Evolutionary conservation across 805 yeast species (phyloP), one percentile per base, ranked within the genome.

Genomic region (Wickerhamiella sorbophila): DNA sequence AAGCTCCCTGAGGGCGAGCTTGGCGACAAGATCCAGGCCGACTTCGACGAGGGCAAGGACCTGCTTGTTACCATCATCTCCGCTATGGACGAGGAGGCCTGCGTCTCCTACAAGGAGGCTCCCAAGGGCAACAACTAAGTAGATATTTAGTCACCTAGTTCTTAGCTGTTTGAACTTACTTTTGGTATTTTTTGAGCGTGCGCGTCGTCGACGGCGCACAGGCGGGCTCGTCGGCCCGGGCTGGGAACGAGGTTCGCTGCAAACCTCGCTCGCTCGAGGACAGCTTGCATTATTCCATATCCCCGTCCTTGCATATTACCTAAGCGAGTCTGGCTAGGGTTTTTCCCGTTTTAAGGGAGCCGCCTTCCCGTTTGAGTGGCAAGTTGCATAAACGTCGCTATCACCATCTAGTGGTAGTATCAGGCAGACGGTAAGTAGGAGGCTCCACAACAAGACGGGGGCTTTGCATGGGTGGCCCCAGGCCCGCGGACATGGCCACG

Each of bases 61-160:
- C 77, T 91, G 66, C 71, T 83, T 63, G 95, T 91, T 62, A 86
- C 98, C 63, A 82, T 91, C 73, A 82, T 91, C 70, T 70, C 95
- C 55, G 93, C 98, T 60, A 91, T 91, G 98, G 93, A 85, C 69
- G 98, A 91, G 78, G 98, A 91, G 77, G 96, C 97, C 66, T 93
- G 94, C 60, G 81, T 91, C 65, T 79, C 96, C 61, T 83, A 71
- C 88, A 91, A 88, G 80, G 98, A 91, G 74, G 95, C 97, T 65
- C 95, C 97, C 71, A 83, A 80, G 38, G 38, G 38, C 31, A 24
- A 22, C 29, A 8, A 24, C 27, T 34, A 34, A 34, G 27, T 33
- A 33, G 24, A 20, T 20, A 34, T 26, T 32, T 32, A 31, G 35
- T 32, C 22, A 32, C 17, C 35, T n/a, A n/a, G n/a, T 17, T 32